Conservation (phyloP, 2,329 filamentous ascomycete species). For the Xylariaceae sp. region DNA sequence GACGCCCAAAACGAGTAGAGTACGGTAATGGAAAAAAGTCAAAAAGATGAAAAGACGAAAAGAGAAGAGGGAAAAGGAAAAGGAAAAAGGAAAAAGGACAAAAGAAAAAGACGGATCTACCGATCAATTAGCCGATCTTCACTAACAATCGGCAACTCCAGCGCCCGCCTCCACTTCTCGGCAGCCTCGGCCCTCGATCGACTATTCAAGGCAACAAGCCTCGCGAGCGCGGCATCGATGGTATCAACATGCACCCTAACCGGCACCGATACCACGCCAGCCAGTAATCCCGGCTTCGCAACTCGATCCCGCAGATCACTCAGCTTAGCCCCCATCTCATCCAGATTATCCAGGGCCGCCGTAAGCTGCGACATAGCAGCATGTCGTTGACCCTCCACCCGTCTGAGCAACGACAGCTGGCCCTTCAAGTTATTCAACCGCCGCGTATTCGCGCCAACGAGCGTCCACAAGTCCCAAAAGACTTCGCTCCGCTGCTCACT, state of each 20-base stretch:
- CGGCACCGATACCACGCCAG: conserved; percentile 49
- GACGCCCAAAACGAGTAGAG: too few relatives aligned
- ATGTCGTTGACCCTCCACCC: conserved; percentile 61
- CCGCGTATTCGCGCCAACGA: conserved; percentile 62
- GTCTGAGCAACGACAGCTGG: conserved; percentile 58
- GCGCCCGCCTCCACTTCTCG: conserved; percentile 48
- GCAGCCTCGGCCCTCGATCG: conserved; percentile 55
- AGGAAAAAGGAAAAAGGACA: too few relatives aligned
- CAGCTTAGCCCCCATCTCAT: conserved; percentile 65
- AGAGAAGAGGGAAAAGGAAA: too few relatives aligned
- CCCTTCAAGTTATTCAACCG: conserved; percentile 55
- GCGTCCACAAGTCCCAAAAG: conserved; percentile 65
- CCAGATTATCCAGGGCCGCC: conserved; percentile 64
- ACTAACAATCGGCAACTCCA: conserved; percentile 41
- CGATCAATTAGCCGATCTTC: conserved; percentile 40
- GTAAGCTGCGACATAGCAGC: conserved; percentile 63
- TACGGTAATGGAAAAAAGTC: too few relatives aligned
- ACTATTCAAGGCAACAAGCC: conserved; percentile 59
- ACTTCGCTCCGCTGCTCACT: conserved; percentile 58
- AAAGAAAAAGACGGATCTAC: background rate
- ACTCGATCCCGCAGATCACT: conserved; percentile 68
- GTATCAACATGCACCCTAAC: conserved; percentile 69
- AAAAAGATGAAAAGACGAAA: too few relatives aligned
- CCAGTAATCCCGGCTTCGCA: conserved; percentile 56
- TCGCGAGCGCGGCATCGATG: conserved; percentile 66